phyloP scores from a whole-genome alignment of 1,284 basidiomycete species.

The Veloboletus limbatus region DNA sequence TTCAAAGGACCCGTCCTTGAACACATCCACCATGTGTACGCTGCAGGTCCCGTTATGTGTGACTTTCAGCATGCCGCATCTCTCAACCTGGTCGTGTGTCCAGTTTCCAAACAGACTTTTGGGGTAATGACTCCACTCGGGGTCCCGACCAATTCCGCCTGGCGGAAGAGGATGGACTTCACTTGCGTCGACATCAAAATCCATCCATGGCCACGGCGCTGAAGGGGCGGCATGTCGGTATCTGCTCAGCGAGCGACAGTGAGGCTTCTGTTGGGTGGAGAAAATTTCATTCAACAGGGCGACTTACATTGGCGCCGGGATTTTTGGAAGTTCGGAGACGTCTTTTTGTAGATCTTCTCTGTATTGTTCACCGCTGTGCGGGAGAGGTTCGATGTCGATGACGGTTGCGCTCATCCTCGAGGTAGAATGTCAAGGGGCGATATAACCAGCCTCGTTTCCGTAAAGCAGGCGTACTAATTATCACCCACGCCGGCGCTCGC shows the following conservation, averaged over 20 bases:
- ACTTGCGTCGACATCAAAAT: constrained; percentile 30
- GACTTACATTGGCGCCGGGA: constrained; percentile 31
- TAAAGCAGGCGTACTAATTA: constrained; percentile 9
- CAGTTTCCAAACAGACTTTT: constrained; percentile 52
- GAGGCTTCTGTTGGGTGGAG: background rate
- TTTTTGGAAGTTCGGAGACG: constrained; percentile 20
- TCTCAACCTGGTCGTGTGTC: constrained; percentile 43
- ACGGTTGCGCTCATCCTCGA: constrained; percentile 15
- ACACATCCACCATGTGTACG: constrained; percentile 44
- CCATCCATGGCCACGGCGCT: constrained; percentile 40
- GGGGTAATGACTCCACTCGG: constrained; percentile 40
- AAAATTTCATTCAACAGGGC: too few species aligned
- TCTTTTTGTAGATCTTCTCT: constrained; percentile 14
- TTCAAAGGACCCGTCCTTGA: constrained; percentile 33
- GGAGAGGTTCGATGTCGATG: constrained; percentile 14
- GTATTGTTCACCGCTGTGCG: constrained; percentile 3
- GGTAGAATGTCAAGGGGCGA: background rate
- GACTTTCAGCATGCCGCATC: constrained; percentile 38
- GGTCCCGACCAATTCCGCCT: constrained; percentile 2
- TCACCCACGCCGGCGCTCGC: constrained; percentile 8
- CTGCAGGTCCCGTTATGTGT: constrained; percentile 29
- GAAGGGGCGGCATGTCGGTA: constrained; percentile 38
- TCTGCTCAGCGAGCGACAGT: constrained; percentile 14
- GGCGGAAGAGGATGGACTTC: constrained; percentile 21
- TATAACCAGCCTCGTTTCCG: background rate